phyloP scores from a whole-genome alignment of 805 yeast genomes.

The Pichia paraexigua region DNA sequence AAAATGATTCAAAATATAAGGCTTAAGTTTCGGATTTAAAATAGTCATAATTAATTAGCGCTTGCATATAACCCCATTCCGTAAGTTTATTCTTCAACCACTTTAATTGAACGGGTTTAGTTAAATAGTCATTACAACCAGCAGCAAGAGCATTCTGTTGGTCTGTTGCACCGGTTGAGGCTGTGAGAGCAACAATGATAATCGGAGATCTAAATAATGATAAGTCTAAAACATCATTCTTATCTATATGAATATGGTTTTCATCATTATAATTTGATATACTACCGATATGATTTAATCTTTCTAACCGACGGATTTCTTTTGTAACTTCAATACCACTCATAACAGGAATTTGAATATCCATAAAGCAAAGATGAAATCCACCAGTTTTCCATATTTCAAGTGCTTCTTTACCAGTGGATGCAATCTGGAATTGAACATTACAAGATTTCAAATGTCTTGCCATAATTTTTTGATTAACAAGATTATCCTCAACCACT shows the following conservation, averaged over 20 bases:
- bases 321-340: conserved; percentile 94
- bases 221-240: conserved; percentile 50
- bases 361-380: conserved; percentile 91
- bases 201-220: conserved; percentile 81
- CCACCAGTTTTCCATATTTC: conserved; percentile 95
- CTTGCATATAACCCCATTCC: conserved; percentile 99
- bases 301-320: conserved; percentile 81
- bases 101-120: conserved; percentile 89
- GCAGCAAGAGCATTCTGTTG: conserved; percentile 88
- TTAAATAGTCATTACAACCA: conserved; percentile 94
- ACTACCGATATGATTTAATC: conserved; percentile 69
- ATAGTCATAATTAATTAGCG: conserved; percentile 88
- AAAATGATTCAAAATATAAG: background rate
- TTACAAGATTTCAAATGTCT: conserved; percentile 80
- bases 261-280: conserved; percentile 18
- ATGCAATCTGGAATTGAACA: conserved; percentile 78
- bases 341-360: conserved; percentile 91
- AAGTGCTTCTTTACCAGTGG: conserved; percentile 90
- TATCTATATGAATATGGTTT: background rate
- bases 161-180: conserved; percentile 78
- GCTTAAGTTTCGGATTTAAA: conserved; percentile 46
- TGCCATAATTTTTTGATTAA: conserved; percentile 86
- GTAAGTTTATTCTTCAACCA: conserved; percentile 93
- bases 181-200: conserved; percentile 96
- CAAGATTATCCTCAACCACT: conserved; percentile 93